phyloP scores from a whole-genome alignment of 73 alveolate genomes.

The Durusdinium trenchii region DNA sequence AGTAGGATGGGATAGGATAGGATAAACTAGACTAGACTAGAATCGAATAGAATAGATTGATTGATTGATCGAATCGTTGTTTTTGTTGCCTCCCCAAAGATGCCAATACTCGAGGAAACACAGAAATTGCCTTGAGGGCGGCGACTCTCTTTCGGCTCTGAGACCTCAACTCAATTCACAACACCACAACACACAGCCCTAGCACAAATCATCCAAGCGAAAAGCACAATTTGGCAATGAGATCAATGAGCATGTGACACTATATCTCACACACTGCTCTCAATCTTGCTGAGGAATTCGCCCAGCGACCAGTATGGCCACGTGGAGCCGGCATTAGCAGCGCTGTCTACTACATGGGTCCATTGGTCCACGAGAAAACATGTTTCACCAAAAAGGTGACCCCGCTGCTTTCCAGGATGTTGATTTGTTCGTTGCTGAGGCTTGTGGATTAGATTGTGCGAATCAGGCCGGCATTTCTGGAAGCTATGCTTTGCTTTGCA shows the following conservation, averaged over 20 bases:
- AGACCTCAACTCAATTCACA: constrained; percentile 8
- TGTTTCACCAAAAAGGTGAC: not conserved
- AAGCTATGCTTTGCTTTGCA: not conserved
- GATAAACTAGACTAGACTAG: too few species aligned
- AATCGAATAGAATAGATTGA: too few species aligned
- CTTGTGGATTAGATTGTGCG: not conserved
- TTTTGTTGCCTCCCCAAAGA: too few species aligned
- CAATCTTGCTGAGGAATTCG: not conserved
- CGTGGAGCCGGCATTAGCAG: constrained; percentile 47
- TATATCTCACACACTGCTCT: not conserved
- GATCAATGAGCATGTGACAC: not conserved
- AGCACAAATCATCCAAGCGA: not conserved
- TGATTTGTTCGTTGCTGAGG: not conserved
- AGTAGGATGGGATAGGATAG: too few species aligned
- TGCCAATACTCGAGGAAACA: not conserved
- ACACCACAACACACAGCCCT: not conserved
- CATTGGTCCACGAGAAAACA: constrained; percentile 23
- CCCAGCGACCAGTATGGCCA: constrained; percentile 31
- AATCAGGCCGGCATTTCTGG: not conserved
- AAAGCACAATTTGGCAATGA: too few species aligned
- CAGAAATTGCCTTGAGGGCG: constrained; percentile 48
- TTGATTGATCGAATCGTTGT: too few species aligned
- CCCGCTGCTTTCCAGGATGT: not conserved
- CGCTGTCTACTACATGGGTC: constrained; percentile 22
- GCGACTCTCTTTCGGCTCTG: constrained; percentile 32